These are phyloP conservation scores for Fusarium phyllophilum DNA, from an alignment of 2,329 filamentous ascomycete species.

Conservation along the genomic window DNA sequence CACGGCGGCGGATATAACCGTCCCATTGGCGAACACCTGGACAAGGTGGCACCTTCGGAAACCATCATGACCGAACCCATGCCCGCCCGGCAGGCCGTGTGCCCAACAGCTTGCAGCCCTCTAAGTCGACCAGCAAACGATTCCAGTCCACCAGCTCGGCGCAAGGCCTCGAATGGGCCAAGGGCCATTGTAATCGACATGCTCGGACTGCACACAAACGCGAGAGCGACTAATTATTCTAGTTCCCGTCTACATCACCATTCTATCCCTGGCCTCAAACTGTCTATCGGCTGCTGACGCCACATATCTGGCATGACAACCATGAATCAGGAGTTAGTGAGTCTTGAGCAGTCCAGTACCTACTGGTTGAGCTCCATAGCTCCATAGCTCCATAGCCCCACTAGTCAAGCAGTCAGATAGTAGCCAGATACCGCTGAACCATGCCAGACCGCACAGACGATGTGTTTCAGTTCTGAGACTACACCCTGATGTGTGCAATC, in stretches of 20 bases:
- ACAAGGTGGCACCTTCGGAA: constrained; percentile 42
- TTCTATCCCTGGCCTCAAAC: constrained; percentile 32
- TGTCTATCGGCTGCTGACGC: constrained; percentile 41
- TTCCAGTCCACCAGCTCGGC: constrained; percentile 42
- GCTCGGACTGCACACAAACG: constrained; percentile 22
- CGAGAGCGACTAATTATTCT: constrained; percentile 17
- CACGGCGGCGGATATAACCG: constrained; percentile 48
- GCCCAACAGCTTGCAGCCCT: constrained; percentile 43
- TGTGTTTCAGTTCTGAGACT: constrained; percentile 37
- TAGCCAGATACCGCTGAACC: constrained; percentile 31
- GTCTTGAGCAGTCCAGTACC: constrained; percentile 21
- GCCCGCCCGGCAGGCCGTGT: constrained; percentile 38
- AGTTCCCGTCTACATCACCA: constrained; percentile 32
- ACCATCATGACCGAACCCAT: constrained; percentile 41
- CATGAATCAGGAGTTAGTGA: constrained; percentile 39
- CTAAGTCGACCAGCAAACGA: constrained; percentile 33
- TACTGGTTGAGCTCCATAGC: constrained; percentile 35
- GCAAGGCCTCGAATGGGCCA: constrained; percentile 45
- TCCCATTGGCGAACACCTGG: constrained; percentile 49
- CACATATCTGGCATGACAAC: constrained; percentile 45
- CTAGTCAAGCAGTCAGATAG: constrained; percentile 40
- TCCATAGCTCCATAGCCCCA: constrained; percentile 36
- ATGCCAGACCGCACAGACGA: constrained; percentile 35
- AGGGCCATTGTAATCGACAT: constrained; percentile 38
- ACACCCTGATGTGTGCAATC: constrained; percentile 28